phyloP scores from a whole-genome alignment of 306 rosid genomes.

The Canavalia gladiata region DNA sequence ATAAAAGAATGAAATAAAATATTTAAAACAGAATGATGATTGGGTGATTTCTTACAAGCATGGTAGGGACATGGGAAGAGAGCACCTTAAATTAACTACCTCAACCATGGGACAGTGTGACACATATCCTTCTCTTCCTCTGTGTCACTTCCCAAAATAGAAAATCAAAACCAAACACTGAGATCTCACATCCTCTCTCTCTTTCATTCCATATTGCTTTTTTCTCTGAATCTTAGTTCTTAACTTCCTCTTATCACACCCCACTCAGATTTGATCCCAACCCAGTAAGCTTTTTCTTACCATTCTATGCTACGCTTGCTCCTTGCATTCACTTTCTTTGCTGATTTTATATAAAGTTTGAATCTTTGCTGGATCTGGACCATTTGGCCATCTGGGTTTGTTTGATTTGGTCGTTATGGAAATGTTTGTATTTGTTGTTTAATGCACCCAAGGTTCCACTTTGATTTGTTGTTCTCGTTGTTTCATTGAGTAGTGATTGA shows the following conservation, averaged over 20 bases:
- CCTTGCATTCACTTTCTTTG: neutral
- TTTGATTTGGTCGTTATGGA: constrained; percentile 31
- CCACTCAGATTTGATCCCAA: constrained; percentile 38
- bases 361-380: constrained; percentile 39
- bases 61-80: too few relatives aligned
- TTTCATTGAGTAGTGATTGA: constrained; percentile 21
- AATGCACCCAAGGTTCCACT: neutral
- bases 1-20: too few relatives aligned
- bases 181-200: constrained; percentile 39
- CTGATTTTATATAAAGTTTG: constrained; percentile 16
- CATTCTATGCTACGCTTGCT: neutral
- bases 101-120: constrained; percentile 44
- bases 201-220: neutral
- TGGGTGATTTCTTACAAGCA: too few relatives aligned
- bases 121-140: constrained; percentile 32
- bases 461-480: constrained; percentile 2
- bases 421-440: constrained; percentile 23
- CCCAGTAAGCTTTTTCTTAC: constrained; percentile 42
- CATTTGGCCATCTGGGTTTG: constrained; percentile 43
- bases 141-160: constrained; percentile 49
- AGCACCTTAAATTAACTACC: constrained; percentile 47
- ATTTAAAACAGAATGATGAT: too few relatives aligned
- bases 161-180: constrained; percentile 31
- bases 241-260: constrained; percentile 34
- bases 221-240: constrained; percentile 44